Percentiles rank a stretch among this genome's conserved stretches.
phyloP scores from a whole-genome alignment of 257 asterid genomes.

The Coffea canephora region DNA sequence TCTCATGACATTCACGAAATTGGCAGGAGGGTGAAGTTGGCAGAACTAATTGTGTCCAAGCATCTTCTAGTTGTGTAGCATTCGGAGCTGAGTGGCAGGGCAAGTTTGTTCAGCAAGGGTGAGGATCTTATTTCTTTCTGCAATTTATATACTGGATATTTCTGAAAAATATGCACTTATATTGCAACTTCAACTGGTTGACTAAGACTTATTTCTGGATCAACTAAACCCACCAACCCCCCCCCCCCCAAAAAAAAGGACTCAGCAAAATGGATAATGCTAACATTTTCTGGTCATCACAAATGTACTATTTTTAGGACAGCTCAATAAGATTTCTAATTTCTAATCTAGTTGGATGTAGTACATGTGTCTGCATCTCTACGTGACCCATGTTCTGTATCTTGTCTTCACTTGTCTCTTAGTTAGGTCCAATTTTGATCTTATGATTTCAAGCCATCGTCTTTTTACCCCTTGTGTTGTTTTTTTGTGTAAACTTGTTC shows the following conservation, averaged over 20 bases:
- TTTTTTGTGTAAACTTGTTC: no score
- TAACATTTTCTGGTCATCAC: neutral
- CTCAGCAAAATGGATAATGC: no score
- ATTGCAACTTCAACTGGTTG: neutral
- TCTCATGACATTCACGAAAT: conserved; percentile 8
- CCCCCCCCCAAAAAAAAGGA: neutral
- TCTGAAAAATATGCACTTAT: neutral
- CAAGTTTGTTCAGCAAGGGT: conserved; percentile 29
- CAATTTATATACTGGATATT: neutral
- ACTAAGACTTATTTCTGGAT: neutral
- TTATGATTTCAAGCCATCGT: neutral
- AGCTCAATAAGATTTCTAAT: no score
- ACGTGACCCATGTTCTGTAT: neutral
- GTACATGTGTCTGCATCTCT: neutral
- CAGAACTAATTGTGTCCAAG: conserved; percentile 12
- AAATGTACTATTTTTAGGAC: neutral
- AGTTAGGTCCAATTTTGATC: neutral
- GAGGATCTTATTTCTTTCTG: conserved; percentile 16
- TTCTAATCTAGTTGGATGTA: neutral
- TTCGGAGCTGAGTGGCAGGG: conserved; percentile 22
- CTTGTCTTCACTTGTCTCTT: neutral
- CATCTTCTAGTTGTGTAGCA: conserved; percentile 17
- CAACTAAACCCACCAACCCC: neutral
- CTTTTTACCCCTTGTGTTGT: neutral
- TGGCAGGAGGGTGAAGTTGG: conserved; percentile 30